phyloP scores from a whole-genome alignment of 352 stramenopile species.

The Pythium coloratum region DNA sequence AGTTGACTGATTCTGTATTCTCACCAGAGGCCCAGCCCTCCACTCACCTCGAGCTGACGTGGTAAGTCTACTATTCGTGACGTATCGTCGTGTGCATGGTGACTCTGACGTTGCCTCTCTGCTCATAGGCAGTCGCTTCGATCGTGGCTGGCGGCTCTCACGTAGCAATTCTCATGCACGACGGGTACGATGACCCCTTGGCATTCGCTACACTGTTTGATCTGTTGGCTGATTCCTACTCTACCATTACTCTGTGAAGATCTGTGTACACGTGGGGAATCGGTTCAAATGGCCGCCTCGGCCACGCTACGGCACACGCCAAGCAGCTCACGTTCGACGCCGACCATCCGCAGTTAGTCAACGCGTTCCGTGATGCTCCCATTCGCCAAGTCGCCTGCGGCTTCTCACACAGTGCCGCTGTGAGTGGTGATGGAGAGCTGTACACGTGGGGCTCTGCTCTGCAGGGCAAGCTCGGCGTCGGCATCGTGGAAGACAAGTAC shows the following conservation, averaged over 20 bases:
- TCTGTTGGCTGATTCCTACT: no score
- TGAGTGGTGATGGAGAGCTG: slow-evolving; percentile 69
- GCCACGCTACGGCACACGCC: slow-evolving; percentile 52
- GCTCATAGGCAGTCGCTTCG: slow-evolving; percentile 54
- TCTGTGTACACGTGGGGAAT: slow-evolving; percentile 91
- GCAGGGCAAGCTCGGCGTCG: slow-evolving; percentile 88
- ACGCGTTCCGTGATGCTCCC: slow-evolving; percentile 46
- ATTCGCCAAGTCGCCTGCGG: slow-evolving; percentile 63
- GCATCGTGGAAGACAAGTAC: slow-evolving; percentile 71
- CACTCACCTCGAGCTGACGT: slow-evolving; percentile 56
- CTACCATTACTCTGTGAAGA: background rate
- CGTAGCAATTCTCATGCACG: slow-evolving; percentile 75
- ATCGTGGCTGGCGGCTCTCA: slow-evolving; percentile 84
- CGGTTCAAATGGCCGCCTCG: slow-evolving; percentile 79
- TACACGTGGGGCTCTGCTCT: slow-evolving; percentile 89
- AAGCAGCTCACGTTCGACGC: slow-evolving; percentile 64
- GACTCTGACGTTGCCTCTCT: background rate
- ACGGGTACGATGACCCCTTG: slow-evolving; percentile 43
- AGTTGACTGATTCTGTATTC: background rate
- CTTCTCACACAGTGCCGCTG: slow-evolving; percentile 87
- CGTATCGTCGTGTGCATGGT: background rate
- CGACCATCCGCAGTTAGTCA: slow-evolving; percentile 56
- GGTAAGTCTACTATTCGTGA: slow-evolving; percentile 26
- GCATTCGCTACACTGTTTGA: background rate
- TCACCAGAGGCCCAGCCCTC: slow-evolving; percentile 48